Evolutionary conservation across 208 protist genomes (phyloP), one percentile per base, ranked within the genome.

Genomic region (Angomonas desouzai): DNA sequence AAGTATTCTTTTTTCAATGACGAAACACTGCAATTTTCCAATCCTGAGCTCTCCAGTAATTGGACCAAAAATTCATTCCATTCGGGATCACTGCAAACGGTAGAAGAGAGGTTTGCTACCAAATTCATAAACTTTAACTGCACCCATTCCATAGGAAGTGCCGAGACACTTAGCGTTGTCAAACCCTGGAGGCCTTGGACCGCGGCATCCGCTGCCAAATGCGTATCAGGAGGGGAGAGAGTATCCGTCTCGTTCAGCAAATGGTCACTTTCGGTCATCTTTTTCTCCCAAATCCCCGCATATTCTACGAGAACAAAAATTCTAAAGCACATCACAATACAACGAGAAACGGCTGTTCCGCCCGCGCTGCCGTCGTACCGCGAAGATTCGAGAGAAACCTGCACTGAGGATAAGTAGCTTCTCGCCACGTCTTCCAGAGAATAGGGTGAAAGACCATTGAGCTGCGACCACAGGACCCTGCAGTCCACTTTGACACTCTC

Each of bases 321-420:
- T 10, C 87, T 77, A 53, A 87, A 93, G 69, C 79, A 91, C 68
- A 77, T 22, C 9, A 93, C 72, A 36, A 81, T 70, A 7, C 71
- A 82, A 48, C 79, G 75, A 1, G 79, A 87, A 1, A 83, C 75
- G 18, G 76, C 68, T 22, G 83, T 89, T 10, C 79, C 68, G 28
- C 32, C 6, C 20, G 60, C 45, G 20, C 58, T 47, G 6, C 25
- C 32, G 16, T 30, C 0, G 29, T 20, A n/a, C 43, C 25, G 20
- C 20, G 33, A 10, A 18, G 11, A 13, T n/a, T 36, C 30, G 0
- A 76, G 29, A 0, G 79, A 86, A 40, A 56, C 62, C 32, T 27
- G 47, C 6, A 58, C 56, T 1, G 69, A 76, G 11, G 64, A 55
- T 29, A 60, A 55, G 49, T 86, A 86, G 61, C 77, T 85, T 27